Evolutionary conservation across 306 rosid species (phyloP).

Genomic region (Ormosia semicastrata): DNA sequence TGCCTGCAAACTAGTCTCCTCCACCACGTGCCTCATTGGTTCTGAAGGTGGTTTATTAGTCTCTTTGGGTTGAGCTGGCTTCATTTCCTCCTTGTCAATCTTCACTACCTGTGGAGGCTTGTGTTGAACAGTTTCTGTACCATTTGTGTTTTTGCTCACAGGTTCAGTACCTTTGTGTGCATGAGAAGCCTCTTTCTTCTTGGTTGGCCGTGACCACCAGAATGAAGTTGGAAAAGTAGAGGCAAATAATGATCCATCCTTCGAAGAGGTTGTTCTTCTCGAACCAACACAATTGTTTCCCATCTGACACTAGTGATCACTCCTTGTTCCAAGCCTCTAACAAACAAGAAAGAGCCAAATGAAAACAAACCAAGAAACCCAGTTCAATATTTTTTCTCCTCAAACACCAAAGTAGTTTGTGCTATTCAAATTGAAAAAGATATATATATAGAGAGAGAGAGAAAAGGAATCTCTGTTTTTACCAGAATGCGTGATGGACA

Average conservation of each 20-base stretch:
- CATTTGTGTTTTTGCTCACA: conserved; percentile 5
- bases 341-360: background rate
- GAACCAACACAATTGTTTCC: conserved; percentile 80
- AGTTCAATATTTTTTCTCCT: background rate
- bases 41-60: background rate
- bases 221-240: conserved; percentile 29
- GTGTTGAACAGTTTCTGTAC: conserved; percentile 19
- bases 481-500: background rate
- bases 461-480: background rate
- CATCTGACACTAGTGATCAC: conserved; percentile 47
- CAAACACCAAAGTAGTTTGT: background rate
- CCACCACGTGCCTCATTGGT: background rate
- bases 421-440: background rate
- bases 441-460: background rate
- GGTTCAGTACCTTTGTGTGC: background rate
- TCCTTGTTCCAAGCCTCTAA: conserved; percentile 25
- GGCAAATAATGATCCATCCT: conserved; percentile 19
- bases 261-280: conserved; percentile 23
- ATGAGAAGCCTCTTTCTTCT: conserved; percentile 16
- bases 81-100: conserved; percentile 41
- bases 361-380: background rate
- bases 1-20: background rate
- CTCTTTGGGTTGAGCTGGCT: conserved; percentile 17
- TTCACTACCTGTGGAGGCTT: conserved; percentile 56
- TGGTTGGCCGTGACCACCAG: conserved; percentile 48